phyloP scores from a whole-genome alignment of 2,329 filamentous ascomycete species.

The Aureobasidium lini region DNA sequence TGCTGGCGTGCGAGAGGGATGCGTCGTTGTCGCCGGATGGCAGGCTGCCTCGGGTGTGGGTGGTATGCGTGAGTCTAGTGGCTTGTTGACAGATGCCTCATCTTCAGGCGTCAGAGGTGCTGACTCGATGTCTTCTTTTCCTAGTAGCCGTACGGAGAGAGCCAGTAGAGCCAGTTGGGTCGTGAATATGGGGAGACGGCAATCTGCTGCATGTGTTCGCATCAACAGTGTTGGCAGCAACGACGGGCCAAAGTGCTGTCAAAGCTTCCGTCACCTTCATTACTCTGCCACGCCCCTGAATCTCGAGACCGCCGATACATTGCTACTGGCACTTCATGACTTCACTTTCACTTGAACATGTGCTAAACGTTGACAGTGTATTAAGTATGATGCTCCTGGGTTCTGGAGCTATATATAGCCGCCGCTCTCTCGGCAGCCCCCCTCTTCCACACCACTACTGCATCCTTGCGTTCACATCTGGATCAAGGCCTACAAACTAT shows the following conservation, averaged over 20 bases:
- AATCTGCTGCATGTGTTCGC: background rate
- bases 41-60: background rate
- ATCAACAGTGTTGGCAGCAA: background rate
- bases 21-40: background rate
- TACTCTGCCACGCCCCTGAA: background rate
- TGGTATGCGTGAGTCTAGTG: background rate
- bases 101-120: background rate
- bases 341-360: background rate
- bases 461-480: background rate
- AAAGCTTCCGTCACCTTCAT: slow-evolving; percentile 1
- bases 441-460: background rate
- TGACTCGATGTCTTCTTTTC: background rate
- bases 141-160: background rate
- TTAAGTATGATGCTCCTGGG: slow-evolving; percentile 4
- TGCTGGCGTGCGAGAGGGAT: background rate
- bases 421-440: background rate
- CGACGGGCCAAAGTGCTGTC: slow-evolving; percentile 3
- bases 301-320: background rate
- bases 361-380: background rate
- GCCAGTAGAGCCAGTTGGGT: background rate
- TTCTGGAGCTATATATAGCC: background rate
- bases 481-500: background rate
- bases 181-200: background rate
- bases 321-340: background rate
- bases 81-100: background rate